Base-by-base conservation (phyloP, 208 protist genomes). In the Leishmania mexicana region DNA sequence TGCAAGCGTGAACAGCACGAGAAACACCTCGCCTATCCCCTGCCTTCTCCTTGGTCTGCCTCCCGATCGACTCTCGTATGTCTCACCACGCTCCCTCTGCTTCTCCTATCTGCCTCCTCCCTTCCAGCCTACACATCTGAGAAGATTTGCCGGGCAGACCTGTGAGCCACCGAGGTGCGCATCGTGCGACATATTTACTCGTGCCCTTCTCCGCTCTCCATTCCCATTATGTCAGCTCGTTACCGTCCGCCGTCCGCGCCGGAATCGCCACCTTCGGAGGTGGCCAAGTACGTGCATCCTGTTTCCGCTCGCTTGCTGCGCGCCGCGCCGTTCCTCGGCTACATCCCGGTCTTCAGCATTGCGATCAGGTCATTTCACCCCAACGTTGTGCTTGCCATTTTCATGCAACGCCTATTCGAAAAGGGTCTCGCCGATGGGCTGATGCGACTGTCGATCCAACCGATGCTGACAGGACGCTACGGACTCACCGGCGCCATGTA, bases 391-490 rank as follows among this genome's bases (percentile, higher is more conserved):
- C n/a, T 88, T 19, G 75, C 89, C 24, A 86, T 96, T 28, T 90
- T 86, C 54, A 62, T 93, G 65, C 79, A 81, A 47, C 88, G 89
- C 70, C 81, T 96, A 8, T 84, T 94, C 17, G 87, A 75, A 78
- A 91, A 90, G 38, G 93, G 93, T 24, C 78, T 92, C 57, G 88
- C 91, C 71, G 83, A 89, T 71, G 83, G 93, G 28, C 76, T 93
- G 40, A 88, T 95, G 64, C 83, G 75, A 17, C 78, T 79, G 54
- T 88, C 88, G 10, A 71, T 81, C 4, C 87, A 87, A 67, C 84
- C 92, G 6, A 92, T 95, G 88, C 89, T 95, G 35, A 83, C 81
- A 7, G 71, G 87, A 1, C 85, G 85, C 40, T 92, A 89, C 76
- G 87, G 85, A 28, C 73, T 93, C 24, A 77, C 75, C 17, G 88